Conservation (phyloP, 140 eudicot genomes). For the Bidens hawaiensis region DNA sequence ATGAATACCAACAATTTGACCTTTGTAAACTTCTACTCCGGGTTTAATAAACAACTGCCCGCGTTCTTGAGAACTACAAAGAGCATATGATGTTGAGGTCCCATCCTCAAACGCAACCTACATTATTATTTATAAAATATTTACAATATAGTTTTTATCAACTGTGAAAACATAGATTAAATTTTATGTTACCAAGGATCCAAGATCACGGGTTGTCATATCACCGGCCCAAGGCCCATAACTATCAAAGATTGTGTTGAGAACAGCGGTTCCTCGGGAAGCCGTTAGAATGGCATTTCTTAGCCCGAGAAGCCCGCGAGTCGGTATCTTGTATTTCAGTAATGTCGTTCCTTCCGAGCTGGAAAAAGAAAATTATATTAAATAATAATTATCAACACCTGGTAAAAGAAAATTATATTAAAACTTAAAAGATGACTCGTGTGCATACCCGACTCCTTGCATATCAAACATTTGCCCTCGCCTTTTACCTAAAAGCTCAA, state of each 20-base stretch:
- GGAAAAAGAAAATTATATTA: background rate
- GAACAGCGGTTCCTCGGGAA: conserved; percentile 91
- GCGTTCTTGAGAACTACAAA: conserved; percentile 81
- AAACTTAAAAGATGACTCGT: background rate
- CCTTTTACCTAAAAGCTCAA: conserved; percentile 90
- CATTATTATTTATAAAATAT: background rate
- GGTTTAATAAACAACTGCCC: conserved; percentile 85
- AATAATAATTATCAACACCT: background rate
- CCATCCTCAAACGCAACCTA: conserved; percentile 96
- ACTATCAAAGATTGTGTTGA: conserved; percentile 85
- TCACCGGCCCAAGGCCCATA: conserved; percentile 97
- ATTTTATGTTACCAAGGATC: conserved; percentile 62
- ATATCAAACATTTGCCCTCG: conserved; percentile 94
- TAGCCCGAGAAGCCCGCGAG: conserved; percentile 91
- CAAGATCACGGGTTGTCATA: conserved; percentile 85
- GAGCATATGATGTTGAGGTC: conserved; percentile 79
- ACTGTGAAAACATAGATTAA: background rate
- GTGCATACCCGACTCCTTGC: conserved; percentile 78
- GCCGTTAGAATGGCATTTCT: conserved; percentile 84
- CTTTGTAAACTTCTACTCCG: conserved; percentile 82
- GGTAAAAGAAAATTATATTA: background rate
- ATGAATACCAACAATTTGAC: conserved; percentile 88
- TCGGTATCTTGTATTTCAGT: conserved; percentile 82
- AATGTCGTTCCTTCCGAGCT: conserved; percentile 88
- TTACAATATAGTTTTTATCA: background rate